Conservation (phyloP, 768 basidiomycete genomes). For the Hypholoma fasciculare region DNA sequence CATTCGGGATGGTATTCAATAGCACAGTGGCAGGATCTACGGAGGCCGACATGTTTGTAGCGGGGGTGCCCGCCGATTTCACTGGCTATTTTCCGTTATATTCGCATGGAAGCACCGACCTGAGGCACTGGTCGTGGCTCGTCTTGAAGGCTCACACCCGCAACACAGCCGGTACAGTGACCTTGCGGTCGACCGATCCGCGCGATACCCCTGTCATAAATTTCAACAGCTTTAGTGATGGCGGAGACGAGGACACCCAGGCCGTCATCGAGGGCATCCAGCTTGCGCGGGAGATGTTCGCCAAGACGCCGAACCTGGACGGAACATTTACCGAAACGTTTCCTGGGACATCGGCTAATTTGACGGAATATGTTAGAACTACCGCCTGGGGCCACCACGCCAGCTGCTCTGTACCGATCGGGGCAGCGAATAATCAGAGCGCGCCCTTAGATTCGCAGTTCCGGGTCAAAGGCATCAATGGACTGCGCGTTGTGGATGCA, state of each 20-base stretch:
- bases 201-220: slow-evolving; percentile 6
- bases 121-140: slow-evolving; percentile 8
- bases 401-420: slow-evolving; percentile 10
- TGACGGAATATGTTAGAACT: slow-evolving; percentile 4
- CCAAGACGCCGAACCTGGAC: background rate
- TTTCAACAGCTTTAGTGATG: slow-evolving; percentile 3
- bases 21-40: background rate
- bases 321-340: slow-evolving; percentile 4
- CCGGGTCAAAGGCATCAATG: slow-evolving; percentile 7
- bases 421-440: slow-evolving; percentile 1
- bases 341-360: slow-evolving; percentile 4
- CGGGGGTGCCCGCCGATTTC: slow-evolving; percentile 10
- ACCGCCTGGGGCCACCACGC: slow-evolving; percentile 10
- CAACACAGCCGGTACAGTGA: slow-evolving; percentile 8
- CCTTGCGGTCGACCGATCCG: slow-evolving; percentile 5
- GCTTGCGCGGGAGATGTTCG: slow-evolving; percentile 9
- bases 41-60: slow-evolving; percentile 3
- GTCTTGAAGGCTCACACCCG: slow-evolving; percentile 10
- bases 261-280: slow-evolving; percentile 7
- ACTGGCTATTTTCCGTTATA: slow-evolving; percentile 6
- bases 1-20: slow-evolving; percentile 3
- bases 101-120: background rate
- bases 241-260: slow-evolving; percentile 4
- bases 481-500: slow-evolving; percentile 9
- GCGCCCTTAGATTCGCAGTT: slow-evolving; percentile 5